A percentile compares a stretch with the other conserved stretches of the same genome.
These are phyloP conservation scores for Plasmodium inui DNA, from an alignment of 169 alveolate genomes.

Conservation along the genomic window DNA sequence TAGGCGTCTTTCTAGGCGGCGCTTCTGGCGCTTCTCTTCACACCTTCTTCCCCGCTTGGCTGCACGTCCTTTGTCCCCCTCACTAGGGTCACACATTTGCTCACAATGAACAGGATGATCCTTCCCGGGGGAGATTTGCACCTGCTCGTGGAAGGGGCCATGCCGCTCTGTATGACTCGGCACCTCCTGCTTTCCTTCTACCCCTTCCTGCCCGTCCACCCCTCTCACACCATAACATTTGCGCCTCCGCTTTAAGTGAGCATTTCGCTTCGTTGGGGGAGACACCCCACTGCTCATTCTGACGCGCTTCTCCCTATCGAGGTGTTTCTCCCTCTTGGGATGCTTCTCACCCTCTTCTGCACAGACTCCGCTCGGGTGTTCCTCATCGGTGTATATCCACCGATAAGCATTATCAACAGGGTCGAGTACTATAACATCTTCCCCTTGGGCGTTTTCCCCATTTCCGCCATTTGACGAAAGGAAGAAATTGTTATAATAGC, in stretches of 20 bases:
- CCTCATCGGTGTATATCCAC: conserved; percentile 32
- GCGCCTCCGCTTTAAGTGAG: neutral
- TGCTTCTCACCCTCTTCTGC: neutral
- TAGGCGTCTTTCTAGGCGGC: neutral
- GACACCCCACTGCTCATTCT: neutral
- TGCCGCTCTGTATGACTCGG: neutral
- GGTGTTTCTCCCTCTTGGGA: neutral
- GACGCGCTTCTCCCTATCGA: neutral
- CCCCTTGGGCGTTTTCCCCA: neutral
- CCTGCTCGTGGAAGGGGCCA: neutral
- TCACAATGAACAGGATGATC: neutral
- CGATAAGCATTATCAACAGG: neutral
- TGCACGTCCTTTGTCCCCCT: neutral
- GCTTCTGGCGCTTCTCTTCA: neutral
- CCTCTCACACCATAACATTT: neutral
- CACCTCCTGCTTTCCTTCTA: neutral
- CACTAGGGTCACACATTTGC: neutral
- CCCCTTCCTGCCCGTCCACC: neutral
- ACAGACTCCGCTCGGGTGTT: neutral
- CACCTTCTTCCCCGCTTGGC: neutral
- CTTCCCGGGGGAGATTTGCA: neutral
- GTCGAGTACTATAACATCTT: neutral
- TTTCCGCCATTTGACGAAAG: neutral
- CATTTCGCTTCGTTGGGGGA: neutral
- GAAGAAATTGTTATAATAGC: conserved; percentile 22